Percentiles rank a stretch among this genome's conserved stretches.
Conservation (phyloP, 2,329 filamentous ascomycete genomes). For the Pseudocercospora fijiensis region DNA sequence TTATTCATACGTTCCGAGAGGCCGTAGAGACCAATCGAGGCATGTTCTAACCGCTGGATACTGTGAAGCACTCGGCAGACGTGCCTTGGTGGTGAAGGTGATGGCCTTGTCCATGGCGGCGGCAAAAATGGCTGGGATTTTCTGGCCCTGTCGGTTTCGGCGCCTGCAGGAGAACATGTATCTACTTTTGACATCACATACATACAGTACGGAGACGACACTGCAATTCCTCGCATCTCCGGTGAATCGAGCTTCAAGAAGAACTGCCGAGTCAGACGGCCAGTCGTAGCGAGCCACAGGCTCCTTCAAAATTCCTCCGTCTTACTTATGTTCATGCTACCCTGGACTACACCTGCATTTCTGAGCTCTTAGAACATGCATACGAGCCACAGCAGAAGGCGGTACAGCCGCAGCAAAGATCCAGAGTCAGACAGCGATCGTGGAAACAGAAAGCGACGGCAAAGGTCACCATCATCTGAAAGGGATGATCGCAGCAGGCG, state of each 20-base stretch:
- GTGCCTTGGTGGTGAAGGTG: neutral
- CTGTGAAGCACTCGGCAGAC: neutral
- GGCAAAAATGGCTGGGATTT: neutral
- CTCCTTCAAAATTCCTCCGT: slow-evolving; percentile 1
- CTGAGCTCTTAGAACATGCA: neutral
- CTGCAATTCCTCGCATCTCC: too few species aligned
- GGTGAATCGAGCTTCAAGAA: neutral
- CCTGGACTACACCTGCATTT: neutral
- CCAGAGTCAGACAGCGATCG: slow-evolving; percentile 2
- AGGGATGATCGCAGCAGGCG: slow-evolving; percentile 5
- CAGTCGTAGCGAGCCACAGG: slow-evolving; percentile 1
- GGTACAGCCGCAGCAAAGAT: neutral
- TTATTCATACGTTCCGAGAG: slow-evolving; percentile 7
- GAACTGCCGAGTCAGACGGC: neutral
- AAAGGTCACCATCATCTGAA: slow-evolving; percentile 14
- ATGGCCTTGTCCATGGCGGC: neutral
- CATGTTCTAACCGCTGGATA: slow-evolving; percentile 9
- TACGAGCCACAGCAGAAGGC: slow-evolving; percentile 2
- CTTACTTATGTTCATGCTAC: slow-evolving; percentile 6
- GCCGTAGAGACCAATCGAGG: slow-evolving; percentile 9
- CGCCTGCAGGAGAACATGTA: neutral
- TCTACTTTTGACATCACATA: neutral
- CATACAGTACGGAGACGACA: too few species aligned
- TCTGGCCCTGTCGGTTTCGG: neutral
- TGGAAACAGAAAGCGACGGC: slow-evolving; percentile 11